Evolutionary conservation across 768 basidiomycete species (phyloP).

Genomic region (Crepidotus variabilis): DNA sequence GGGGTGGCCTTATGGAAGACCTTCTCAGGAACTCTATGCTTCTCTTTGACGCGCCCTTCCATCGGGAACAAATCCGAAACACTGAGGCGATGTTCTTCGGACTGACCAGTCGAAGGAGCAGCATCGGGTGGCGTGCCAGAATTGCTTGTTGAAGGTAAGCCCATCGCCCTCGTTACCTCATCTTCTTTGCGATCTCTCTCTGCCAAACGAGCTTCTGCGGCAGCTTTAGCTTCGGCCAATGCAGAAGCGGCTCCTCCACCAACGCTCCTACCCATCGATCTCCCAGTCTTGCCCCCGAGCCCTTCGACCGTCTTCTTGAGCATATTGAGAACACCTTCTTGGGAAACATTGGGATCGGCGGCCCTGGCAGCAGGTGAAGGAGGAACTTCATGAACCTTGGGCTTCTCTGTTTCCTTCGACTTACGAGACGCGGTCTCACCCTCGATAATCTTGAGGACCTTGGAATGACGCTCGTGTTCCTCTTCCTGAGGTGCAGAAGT

Average conservation of each 20-base stretch:
- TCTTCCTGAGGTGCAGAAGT: conserved; percentile 20
- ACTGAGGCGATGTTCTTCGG: conserved; percentile 43
- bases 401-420: conserved; percentile 31
- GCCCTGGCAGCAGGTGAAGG: neutral
- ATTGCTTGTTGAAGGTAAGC: conserved; percentile 1
- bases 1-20: conserved; percentile 18
- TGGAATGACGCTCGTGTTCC: conserved; percentile 41
- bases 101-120: conserved; percentile 4
- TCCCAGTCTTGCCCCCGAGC: conserved; percentile 54
- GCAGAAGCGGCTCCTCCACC: conserved; percentile 51
- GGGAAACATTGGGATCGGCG: conserved; percentile 8
- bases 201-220: conserved; percentile 67
- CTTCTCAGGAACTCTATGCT: conserved; percentile 26
- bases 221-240: conserved; percentile 64
- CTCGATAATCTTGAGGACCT: conserved; percentile 44
- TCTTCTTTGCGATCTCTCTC: conserved; percentile 55
- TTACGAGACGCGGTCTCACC: conserved; percentile 28
- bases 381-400: conserved; percentile 1
- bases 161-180: conserved; percentile 24
- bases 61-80: conserved; percentile 55
- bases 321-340: conserved; percentile 56
- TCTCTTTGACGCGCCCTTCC: conserved; percentile 30
- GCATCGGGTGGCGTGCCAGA: conserved; percentile 8
- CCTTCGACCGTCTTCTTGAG: conserved; percentile 73
- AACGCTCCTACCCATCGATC: conserved; percentile 59